Conservation (phyloP, 495 filamentous ascomycete genomes). For the Trichoderma virens region DNA sequence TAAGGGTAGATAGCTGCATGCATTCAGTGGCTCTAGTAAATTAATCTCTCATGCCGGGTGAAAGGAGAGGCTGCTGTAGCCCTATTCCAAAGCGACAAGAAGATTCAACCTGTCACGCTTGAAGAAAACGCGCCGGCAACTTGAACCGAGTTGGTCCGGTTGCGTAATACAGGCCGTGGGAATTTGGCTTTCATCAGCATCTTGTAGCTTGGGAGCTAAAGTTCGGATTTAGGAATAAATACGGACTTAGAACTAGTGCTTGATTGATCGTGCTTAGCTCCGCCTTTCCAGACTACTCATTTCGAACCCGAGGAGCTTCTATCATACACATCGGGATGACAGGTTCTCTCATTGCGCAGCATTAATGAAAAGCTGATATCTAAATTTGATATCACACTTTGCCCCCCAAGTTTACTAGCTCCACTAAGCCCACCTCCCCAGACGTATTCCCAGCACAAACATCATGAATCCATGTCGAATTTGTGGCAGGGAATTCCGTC, state of each 20-base stretch:
- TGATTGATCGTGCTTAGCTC: not conserved
- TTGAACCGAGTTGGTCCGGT: not conserved
- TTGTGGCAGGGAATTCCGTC: not conserved
- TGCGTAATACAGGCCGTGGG: not conserved
- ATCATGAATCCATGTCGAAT: not conserved
- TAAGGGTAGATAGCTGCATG: too few relatives aligned
- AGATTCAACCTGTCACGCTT: too few relatives aligned
- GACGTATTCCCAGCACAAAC: too few relatives aligned
- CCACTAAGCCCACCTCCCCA: not conserved
- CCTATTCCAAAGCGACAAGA: too few relatives aligned
- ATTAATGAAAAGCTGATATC: not conserved
- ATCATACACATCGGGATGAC: not conserved
- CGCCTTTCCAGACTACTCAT: not conserved
- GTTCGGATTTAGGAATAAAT: too few relatives aligned
- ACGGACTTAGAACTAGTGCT: not conserved
- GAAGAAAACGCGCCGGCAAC: too few relatives aligned
- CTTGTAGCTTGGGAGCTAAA: not conserved
- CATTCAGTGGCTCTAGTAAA: too few relatives aligned
- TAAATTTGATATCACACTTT: not conserved
- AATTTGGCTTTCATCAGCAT: not conserved
- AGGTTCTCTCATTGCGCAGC: not conserved
- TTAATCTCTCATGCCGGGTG: too few relatives aligned
- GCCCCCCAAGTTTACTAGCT: not conserved
- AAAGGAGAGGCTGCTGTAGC: too few relatives aligned
- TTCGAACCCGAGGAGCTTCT: not conserved